These are phyloP conservation scores for Neofusicoccum sp. DNA, from an alignment of 2,329 filamentous ascomycete genomes.

Conservation along the genomic window DNA sequence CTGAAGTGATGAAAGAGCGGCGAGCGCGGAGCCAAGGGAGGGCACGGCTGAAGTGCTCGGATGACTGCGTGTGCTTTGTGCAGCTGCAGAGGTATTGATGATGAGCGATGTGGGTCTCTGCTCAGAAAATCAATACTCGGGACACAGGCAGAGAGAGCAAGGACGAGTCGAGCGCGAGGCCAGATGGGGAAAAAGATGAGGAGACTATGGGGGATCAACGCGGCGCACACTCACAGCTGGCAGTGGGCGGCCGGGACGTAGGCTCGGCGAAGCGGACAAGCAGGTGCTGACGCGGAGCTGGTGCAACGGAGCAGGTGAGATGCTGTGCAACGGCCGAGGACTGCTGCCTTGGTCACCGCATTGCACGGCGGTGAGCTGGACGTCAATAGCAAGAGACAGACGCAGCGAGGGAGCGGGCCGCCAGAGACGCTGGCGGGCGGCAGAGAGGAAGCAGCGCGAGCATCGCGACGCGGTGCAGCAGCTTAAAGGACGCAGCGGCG, in stretches of 20 bases:
- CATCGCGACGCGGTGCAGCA: background rate
- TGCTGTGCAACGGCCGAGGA: background rate
- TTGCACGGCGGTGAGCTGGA: background rate
- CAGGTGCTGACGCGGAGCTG: background rate
- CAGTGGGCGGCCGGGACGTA: background rate
- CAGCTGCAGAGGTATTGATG: background rate
- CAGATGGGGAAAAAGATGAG: slow-evolving; percentile 7
- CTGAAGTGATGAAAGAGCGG: slow-evolving; percentile 8
- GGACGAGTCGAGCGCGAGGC: slow-evolving; percentile 1
- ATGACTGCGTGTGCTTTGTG: slow-evolving; percentile 10
- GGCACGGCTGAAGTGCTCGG: slow-evolving; percentile 1
- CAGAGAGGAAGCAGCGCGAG: background rate
- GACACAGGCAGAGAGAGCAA: background rate
- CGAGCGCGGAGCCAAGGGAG: background rate
- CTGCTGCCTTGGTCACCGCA: slow-evolving; percentile 1
- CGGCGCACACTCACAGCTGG: slow-evolving; percentile 4
- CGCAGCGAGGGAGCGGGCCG: no score
- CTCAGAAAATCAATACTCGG: slow-evolving; percentile 15
- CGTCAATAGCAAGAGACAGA: background rate
- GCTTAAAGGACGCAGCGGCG: no score
- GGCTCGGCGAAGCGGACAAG: slow-evolving; percentile 1
- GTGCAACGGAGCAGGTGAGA: background rate
- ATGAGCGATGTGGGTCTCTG: slow-evolving; percentile 12
- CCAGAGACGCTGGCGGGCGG: background rate
- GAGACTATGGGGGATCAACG: slow-evolving; percentile 13